Evolutionary conservation across 768 basidiomycete species (phyloP), one percentile per base, ranked within the genome.

Genomic region (Amanita inopinata): DNA sequence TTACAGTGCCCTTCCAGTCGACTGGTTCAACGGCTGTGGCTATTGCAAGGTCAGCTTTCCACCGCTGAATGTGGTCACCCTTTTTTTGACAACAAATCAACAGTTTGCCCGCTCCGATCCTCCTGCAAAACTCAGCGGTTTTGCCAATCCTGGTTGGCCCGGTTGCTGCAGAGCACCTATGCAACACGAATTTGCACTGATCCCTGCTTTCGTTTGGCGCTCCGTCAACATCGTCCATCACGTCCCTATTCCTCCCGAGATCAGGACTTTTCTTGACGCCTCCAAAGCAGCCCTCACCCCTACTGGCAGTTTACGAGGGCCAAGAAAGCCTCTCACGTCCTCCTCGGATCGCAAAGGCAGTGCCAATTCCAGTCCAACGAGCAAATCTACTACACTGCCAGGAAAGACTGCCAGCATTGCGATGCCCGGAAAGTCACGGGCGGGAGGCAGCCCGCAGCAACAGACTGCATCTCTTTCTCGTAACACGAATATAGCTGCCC

Each of bases 111-210:
- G 71, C 49, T 67, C 66, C 7, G 73, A 69, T 54, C 75, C 76
- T 24, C 63, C 70, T 12, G 54, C 73, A 45, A 78, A 78, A 55
- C 62, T 63, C 39, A 61, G 71, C 23, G 74, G 74, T 12, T 74
- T 73, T 56, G 64, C 71, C 56, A 90, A 89, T 53, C 74, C 73
- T 24, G 87, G 87, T 15, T 90, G 85, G 84, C 88, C 88, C 31
- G 87, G 87, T 28, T 91, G 87, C 66, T 91, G 87, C 67, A 78
- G 85, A n/a, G 65, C 85, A 0, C 87, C 87, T 1, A 62, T 61
- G 20, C 51, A 65, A 12, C 63, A 56, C 42, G 87, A 90, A 58
- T 69, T 73, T 51, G 69, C 71, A 49, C 57, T 71, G 49, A 79
- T 90, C 44, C 75, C 72, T 15, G 70, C 78, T 38, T 79, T 80